These are phyloP conservation scores for Aureobasidium pullulans DNA, from an alignment of 2,329 filamentous ascomycete species.

Conservation along the genomic window DNA sequence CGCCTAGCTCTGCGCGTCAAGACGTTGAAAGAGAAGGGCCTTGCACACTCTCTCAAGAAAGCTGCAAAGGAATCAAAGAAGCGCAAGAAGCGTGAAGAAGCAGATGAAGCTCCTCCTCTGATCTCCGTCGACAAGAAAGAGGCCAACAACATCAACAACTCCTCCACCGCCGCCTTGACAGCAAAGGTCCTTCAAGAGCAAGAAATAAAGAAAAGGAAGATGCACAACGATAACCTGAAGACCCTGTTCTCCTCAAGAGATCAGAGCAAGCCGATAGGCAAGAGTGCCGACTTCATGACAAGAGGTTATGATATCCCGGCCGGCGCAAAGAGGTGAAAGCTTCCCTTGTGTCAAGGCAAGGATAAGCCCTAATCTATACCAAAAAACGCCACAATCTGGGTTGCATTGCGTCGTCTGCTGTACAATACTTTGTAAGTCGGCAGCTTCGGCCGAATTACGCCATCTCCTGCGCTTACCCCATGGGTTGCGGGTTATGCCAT, in stretches of 20 bases:
- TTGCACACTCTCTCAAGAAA: constrained; percentile 87
- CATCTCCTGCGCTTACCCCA: background rate
- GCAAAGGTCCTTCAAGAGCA: constrained; percentile 83
- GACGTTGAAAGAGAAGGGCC: constrained; percentile 60
- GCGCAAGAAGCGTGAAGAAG: constrained; percentile 40
- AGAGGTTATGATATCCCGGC: constrained; percentile 36
- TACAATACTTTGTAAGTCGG: background rate
- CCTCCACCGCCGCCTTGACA: constrained; percentile 75
- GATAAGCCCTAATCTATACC: background rate
- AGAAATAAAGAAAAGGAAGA: constrained; percentile 73
- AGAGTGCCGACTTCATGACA: constrained; percentile 44
- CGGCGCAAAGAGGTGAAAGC: constrained; percentile 20
- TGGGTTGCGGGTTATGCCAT: no score
- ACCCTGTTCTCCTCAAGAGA: constrained; percentile 39
- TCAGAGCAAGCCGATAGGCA: constrained; percentile 29
- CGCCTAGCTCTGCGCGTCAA: constrained; percentile 59
- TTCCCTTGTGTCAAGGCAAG: background rate
- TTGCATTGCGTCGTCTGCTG: background rate
- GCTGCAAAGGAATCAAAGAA: constrained; percentile 62
- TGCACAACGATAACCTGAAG: constrained; percentile 48
- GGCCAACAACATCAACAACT: constrained; percentile 69
- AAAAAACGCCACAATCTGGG: background rate
- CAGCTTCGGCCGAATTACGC: background rate
- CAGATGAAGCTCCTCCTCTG: constrained; percentile 15
- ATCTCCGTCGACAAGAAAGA: constrained; percentile 10